phyloP scores from a whole-genome alignment of 78 protist species.

The Speleostelium caveatum region DNA sequence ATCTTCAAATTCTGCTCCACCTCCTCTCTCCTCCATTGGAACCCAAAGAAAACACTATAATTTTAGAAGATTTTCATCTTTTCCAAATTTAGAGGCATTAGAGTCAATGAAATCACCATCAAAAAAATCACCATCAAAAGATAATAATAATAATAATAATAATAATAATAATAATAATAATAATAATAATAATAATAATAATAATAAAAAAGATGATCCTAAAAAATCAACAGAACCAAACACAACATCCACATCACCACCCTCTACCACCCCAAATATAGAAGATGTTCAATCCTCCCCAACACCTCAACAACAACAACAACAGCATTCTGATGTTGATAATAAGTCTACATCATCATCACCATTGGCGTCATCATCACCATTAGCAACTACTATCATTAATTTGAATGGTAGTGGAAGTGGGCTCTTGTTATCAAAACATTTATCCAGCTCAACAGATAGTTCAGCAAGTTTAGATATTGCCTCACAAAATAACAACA shows the following conservation, averaged over 20 bases:
- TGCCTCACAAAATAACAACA: too few species aligned
- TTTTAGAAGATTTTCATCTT: not conserved
- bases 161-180: too few species aligned
- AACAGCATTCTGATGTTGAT: not conserved
- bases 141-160: too few species aligned
- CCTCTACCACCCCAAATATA: too few species aligned
- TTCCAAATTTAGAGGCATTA: not conserved
- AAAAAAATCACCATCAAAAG: not conserved
- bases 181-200: not conserved
- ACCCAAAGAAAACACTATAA: conserved; percentile 52
- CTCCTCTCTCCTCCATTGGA: conserved; percentile 31
- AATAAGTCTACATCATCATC: not conserved
- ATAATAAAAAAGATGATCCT: not conserved
- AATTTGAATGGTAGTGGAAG: not conserved
- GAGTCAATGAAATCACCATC: not conserved
- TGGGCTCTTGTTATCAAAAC: too few species aligned
- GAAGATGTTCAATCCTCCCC: not conserved
- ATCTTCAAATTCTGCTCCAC: conserved; percentile 25
- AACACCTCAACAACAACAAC: conserved; percentile 7
- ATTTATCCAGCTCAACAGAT: too few species aligned
- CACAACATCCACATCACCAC: too few species aligned
- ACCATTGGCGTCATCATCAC: not conserved
- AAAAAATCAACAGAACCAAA: too few species aligned
- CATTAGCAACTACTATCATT: not conserved
- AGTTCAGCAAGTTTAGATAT: too few species aligned